phyloP scores from a whole-genome alignment of 805 yeast species.

The Lipomyces kockii region DNA sequence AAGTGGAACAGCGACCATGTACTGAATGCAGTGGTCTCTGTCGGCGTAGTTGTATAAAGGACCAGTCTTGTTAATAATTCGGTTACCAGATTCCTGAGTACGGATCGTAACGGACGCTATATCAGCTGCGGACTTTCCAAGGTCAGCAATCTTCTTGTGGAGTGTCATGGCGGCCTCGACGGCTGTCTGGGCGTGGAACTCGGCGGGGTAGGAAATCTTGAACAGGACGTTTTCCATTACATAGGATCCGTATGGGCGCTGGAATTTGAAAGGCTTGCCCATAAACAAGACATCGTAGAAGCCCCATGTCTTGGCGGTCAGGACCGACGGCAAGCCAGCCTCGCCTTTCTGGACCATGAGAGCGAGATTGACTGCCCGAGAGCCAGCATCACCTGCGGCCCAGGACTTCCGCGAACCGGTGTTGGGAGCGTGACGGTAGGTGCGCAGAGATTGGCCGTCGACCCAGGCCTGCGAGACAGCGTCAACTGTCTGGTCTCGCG shows the following conservation, averaged over 20 bases:
- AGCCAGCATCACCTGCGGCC: conserved; percentile 70
- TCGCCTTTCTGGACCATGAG: conserved; percentile 58
- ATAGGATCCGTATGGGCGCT: conserved; percentile 58
- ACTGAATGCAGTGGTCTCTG: conserved; percentile 68
- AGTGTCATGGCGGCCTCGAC: conserved; percentile 61
- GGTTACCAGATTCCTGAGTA: conserved; percentile 65
- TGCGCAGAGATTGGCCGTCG: conserved; percentile 63
- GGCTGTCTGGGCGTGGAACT: conserved; percentile 69
- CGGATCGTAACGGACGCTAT: conserved; percentile 56
- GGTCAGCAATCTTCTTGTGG: conserved; percentile 46
- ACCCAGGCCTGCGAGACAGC: conserved; percentile 65
- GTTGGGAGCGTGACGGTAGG: conserved; percentile 68
- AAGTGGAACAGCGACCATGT: conserved; percentile 64
- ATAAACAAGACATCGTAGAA: conserved; percentile 64
- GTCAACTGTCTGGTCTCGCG: conserved; percentile 57
- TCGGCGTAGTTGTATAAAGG: conserved; percentile 67
- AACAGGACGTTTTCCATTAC: conserved; percentile 67
- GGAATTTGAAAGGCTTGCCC: conserved; percentile 59
- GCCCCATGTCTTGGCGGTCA: conserved; percentile 65
- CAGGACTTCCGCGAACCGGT: conserved; percentile 67
- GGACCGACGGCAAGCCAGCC: conserved; percentile 61
- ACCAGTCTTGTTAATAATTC: conserved; percentile 64
- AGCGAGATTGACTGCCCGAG: conserved; percentile 62
- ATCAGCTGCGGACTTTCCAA: conserved; percentile 55
- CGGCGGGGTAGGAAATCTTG: conserved; percentile 68